Base-by-base conservation (phyloP, 345 rosid genomes). In the Toxicodendron radicans region DNA sequence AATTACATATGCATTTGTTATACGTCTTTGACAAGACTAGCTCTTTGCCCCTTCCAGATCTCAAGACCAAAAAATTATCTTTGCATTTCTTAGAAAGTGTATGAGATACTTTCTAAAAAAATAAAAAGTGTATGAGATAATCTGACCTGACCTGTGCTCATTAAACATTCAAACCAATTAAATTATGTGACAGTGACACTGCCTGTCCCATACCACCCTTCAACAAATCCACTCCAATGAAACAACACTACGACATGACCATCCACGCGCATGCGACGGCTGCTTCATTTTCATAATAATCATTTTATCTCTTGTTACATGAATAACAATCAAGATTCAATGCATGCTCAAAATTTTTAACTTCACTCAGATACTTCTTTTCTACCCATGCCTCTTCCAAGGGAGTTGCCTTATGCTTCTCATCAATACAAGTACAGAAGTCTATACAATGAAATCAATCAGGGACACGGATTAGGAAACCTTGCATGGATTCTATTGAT, bases 391-490 rank as follows among this genome's bases (percentile, higher is more conserved):
- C 16, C 24, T 59, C 63, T 12, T 13, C 63, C 14, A 59, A 16
- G 18, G 18, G 18, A 16, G 16, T 51, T 16, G 54, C 17, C 18
- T 13, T 13, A 6, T 51, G 18, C 54, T 51, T 51, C 16, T 51
- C 54, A 13, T 6, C 54, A 24, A 20, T 58, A 56, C 12, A 38
- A 38, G 43, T 23, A 9, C 14, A 58, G 1, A 58, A 23, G 33
- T 58, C 23, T 1, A 58, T 23, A 58, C 43, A 58, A 10, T 11
- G 16, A 71, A 48, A 56, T 70, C 20, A 43, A 18, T 86, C 81
- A 85, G 13, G 90, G 89, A 41, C 91, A 85, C 38, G 93, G 88
- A 74, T 80, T 84, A 18, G 91, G 87, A 71, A 82, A 82, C 78
- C 70, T 80, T 16, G 74, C 79, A 76, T 85, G 90, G 58, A 86